These are phyloP conservation scores for Yarrowia sp. DNA, from an alignment of 805 yeast genomes.

Conservation along the genomic window DNA sequence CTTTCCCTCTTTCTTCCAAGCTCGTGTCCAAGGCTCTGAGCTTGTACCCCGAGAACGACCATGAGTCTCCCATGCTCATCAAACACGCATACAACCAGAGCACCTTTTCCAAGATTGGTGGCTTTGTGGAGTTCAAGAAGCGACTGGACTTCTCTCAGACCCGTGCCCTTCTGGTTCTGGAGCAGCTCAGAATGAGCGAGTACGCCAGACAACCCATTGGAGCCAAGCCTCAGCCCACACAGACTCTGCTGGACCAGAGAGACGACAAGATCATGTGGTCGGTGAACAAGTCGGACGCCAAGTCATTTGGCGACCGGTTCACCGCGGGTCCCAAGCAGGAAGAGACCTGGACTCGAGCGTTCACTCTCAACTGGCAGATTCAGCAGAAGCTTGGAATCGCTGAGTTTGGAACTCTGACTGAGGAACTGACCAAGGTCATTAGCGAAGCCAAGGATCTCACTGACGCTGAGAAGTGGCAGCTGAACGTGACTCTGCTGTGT, in stretches of 20 bases:
- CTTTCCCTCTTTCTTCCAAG: slow-evolving; percentile 55
- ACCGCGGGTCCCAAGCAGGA: slow-evolving; percentile 46
- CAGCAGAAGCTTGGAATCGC: slow-evolving; percentile 42
- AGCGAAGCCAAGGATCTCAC: slow-evolving; percentile 4
- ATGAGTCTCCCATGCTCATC: slow-evolving; percentile 59
- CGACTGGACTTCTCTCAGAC: slow-evolving; percentile 18
- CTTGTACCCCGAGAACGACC: slow-evolving; percentile 62
- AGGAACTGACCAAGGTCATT: neutral
- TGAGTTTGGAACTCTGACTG: slow-evolving; percentile 17
- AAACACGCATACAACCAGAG: slow-evolving; percentile 62
- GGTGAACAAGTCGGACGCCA: slow-evolving; percentile 53
- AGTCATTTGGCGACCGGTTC: slow-evolving; percentile 43
- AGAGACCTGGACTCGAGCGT: slow-evolving; percentile 51
- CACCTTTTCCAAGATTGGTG: slow-evolving; percentile 69
- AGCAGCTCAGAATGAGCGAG: slow-evolving; percentile 26
- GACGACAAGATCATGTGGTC: slow-evolving; percentile 64
- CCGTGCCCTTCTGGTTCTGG: slow-evolving; percentile 22
- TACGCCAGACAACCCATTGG: slow-evolving; percentile 26
- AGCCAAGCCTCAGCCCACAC: slow-evolving; percentile 22
- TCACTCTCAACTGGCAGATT: slow-evolving; percentile 49
- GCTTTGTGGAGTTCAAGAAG: slow-evolving; percentile 63
- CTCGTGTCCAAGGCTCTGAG: slow-evolving; percentile 53
- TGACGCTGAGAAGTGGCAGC: slow-evolving; percentile 14
- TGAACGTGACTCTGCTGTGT: neutral
- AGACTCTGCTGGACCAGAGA: slow-evolving; percentile 57